These are phyloP conservation scores for Monosporascus sp. DNA, from an alignment of 2,329 filamentous ascomycete species.

Conservation along the genomic window DNA sequence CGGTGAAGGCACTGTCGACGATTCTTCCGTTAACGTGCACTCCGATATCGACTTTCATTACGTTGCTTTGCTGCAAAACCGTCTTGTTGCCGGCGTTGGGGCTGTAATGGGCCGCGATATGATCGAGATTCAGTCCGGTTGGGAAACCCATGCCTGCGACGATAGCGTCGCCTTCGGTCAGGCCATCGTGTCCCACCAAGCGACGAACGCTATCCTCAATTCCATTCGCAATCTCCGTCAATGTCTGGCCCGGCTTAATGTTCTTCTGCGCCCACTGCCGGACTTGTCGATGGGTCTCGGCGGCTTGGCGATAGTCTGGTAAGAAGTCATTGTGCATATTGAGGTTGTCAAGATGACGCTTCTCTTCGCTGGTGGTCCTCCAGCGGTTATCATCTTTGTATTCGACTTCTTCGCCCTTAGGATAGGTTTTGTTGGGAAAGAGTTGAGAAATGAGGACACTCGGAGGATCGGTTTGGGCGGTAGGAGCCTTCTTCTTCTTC, in stretches of 20 bases:
- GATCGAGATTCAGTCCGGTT: constrained; percentile 75
- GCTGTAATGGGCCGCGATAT: constrained; percentile 81
- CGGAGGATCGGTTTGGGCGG: constrained; percentile 71
- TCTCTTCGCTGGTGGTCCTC: constrained; percentile 79
- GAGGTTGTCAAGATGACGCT: constrained; percentile 74
- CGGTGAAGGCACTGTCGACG: constrained; percentile 75
- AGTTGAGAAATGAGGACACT: constrained; percentile 68
- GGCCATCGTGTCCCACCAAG: constrained; percentile 68
- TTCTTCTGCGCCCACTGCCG: constrained; percentile 75
- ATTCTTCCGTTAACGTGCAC: constrained; percentile 77
- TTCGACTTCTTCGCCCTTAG: constrained; percentile 71
- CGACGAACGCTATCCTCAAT: constrained; percentile 79
- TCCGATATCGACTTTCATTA: constrained; percentile 79
- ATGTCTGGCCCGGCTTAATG: constrained; percentile 73
- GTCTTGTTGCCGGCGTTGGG: constrained; percentile 83
- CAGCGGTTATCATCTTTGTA: constrained; percentile 73
- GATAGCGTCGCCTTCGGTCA: constrained; percentile 72
- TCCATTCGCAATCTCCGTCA: constrained; percentile 80
- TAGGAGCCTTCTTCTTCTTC: constrained; percentile 62
- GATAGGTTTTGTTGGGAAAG: constrained; percentile 68
- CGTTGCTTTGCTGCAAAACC: constrained; percentile 64
- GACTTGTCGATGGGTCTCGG: constrained; percentile 86
- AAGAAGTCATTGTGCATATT: constrained; percentile 64
- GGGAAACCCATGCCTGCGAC: constrained; percentile 83
- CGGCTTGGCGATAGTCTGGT: constrained; percentile 73